These are phyloP conservation scores for Rhizophora apiculata DNA, from an alignment of 345 rosid species.

Conservation along the genomic window DNA sequence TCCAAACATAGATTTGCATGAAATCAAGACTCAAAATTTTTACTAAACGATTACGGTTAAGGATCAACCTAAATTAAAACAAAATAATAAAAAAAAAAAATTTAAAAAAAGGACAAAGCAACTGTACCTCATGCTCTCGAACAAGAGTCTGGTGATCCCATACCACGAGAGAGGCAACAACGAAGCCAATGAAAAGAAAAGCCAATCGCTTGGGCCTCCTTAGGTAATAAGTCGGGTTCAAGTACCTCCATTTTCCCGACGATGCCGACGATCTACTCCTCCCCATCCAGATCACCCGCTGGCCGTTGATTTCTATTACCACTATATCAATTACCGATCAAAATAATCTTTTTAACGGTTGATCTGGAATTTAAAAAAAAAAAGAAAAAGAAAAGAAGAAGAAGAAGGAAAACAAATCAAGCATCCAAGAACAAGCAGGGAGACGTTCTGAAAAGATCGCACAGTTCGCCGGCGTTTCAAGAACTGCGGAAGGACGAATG, in stretches of 20 bases:
- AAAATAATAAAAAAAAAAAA: neutral
- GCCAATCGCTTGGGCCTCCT: slow-evolving; percentile 78
- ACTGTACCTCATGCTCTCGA: slow-evolving; percentile 65
- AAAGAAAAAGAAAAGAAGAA: no score
- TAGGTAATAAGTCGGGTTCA: slow-evolving; percentile 70
- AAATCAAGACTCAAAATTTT: neutral
- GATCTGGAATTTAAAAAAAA: no score
- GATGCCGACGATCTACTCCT: slow-evolving; percentile 46
- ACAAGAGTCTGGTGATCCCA: slow-evolving; percentile 92
- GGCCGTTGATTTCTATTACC: neutral
- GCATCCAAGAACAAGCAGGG: no score
- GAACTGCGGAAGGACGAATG: no score
- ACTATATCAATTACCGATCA: neutral
- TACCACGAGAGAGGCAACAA: slow-evolving; percentile 49
- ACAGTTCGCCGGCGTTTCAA: no score
- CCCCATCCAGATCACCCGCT: slow-evolving; percentile 27
- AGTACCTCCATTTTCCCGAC: slow-evolving; percentile 46
- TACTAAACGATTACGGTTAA: neutral
- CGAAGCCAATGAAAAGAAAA: slow-evolving; percentile 62
- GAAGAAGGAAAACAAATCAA: no score
- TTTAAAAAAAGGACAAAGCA: neutral
- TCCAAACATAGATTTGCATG: neutral
- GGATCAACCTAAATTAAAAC: no score
- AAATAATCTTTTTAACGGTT: neutral
- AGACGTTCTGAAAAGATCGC: no score